phyloP scores from a whole-genome alignment of 768 basidiomycete genomes.

The Boletus patriciae region DNA sequence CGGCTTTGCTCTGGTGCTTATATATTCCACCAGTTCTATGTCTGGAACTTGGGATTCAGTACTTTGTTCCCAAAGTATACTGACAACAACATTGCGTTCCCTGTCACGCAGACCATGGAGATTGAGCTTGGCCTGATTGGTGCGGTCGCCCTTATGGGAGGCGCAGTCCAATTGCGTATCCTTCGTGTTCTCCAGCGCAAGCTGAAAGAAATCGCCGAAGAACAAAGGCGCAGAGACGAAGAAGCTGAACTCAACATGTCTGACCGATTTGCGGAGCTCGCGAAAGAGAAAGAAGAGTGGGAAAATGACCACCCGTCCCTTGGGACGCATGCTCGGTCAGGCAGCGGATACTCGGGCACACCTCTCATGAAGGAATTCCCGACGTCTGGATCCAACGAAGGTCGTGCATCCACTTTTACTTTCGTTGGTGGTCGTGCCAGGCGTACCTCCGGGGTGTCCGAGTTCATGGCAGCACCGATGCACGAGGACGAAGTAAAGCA shows the following conservation, averaged over 20 bases:
- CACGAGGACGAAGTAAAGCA: slow-evolving; percentile 62
- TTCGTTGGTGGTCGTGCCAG: slow-evolving; percentile 56
- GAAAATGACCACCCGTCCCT: slow-evolving; percentile 78
- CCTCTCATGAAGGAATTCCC: slow-evolving; percentile 69
- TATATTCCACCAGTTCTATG: slow-evolving; percentile 67
- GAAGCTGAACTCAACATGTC: slow-evolving; percentile 77
- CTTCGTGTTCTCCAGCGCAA: slow-evolving; percentile 77
- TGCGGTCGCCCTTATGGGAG: slow-evolving; percentile 81
- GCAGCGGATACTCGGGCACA: slow-evolving; percentile 61
- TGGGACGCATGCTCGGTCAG: slow-evolving; percentile 57
- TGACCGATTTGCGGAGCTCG: slow-evolving; percentile 60
- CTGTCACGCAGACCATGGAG: slow-evolving; percentile 86
- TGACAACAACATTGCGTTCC: slow-evolving; percentile 66
- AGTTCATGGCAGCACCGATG: slow-evolving; percentile 63
- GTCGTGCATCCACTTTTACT: slow-evolving; percentile 45
- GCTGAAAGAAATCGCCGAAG: slow-evolving; percentile 74
- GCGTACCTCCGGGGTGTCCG: slow-evolving; percentile 66
- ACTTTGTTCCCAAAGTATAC: slow-evolving; percentile 76
- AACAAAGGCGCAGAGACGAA: slow-evolving; percentile 68
- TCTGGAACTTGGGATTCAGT: slow-evolving; percentile 91
- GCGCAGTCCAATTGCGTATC: slow-evolving; percentile 87
- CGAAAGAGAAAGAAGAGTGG: slow-evolving; percentile 79
- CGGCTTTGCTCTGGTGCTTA: slow-evolving; percentile 7
- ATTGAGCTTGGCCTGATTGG: slow-evolving; percentile 90
- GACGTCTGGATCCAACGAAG: slow-evolving; percentile 47